Evolutionary conservation across 2,329 filamentous ascomycete species (phyloP).

Genomic region (Penicillium crustosum): DNA sequence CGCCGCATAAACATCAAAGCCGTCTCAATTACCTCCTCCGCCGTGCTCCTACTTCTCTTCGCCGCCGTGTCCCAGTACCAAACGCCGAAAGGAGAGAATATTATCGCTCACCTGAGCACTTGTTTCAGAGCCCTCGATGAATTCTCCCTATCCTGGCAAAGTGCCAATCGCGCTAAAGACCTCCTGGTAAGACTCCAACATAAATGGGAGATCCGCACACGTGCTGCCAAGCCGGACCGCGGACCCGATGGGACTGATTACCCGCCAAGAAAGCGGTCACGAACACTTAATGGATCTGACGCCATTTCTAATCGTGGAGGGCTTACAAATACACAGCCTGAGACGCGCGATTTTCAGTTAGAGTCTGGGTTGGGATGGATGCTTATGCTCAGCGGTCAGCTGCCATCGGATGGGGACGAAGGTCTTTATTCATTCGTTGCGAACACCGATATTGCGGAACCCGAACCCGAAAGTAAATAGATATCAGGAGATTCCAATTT

Average conservation of each 20-base stretch:
- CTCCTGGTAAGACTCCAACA: constrained; percentile 12
- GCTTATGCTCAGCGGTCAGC: constrained; percentile 5
- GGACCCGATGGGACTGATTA: not conserved
- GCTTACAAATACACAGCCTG: not conserved
- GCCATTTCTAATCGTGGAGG: not conserved
- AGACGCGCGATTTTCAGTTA: not conserved
- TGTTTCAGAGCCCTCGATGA: constrained; percentile 21
- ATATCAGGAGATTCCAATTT: not conserved
- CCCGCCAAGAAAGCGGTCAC: constrained; percentile 1
- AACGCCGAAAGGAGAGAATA: constrained; percentile 2
- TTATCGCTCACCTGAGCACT: constrained; percentile 8
- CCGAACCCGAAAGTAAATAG: not conserved
- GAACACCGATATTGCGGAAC: constrained; percentile 40
- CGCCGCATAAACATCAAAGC: constrained; percentile 18
- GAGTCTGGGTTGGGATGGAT: constrained; percentile 7
- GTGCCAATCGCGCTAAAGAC: constrained; percentile 15
- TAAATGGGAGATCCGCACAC: constrained; percentile 14
- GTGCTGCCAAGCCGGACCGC: not conserved
- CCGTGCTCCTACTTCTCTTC: constrained; percentile 19
- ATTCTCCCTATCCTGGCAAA: constrained; percentile 17
- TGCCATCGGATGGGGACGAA: not conserved
- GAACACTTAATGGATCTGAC: not conserved
- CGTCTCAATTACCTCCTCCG: constrained; percentile 21
- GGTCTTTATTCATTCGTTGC: constrained; percentile 3
- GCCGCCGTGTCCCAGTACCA: constrained; percentile 12